Percentiles rank a stretch among this genome's conserved stretches.
Evolutionary conservation across 2,329 filamentous ascomycete species (phyloP).

Genomic region (Acephala macrosclerotiorum): DNA sequence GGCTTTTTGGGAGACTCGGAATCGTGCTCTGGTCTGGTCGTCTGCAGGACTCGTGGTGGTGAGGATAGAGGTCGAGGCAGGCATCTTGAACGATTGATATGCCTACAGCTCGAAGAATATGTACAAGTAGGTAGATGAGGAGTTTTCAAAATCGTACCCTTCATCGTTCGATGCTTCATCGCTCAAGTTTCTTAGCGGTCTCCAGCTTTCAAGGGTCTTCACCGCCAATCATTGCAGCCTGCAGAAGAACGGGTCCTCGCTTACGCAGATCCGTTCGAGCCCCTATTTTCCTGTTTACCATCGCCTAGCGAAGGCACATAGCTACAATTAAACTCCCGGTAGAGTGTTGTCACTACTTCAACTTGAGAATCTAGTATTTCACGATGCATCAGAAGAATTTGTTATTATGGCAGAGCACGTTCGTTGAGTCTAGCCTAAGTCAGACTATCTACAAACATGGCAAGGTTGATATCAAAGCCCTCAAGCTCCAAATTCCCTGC

Average conservation of each 20-base stretch:
- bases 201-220: conserved; percentile 2
- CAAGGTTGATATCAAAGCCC: conserved; percentile 5
- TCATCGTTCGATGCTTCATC: not conserved
- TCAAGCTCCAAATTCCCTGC: not conserved
- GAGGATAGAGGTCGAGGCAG: conserved; percentile 34
- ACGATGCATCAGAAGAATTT: not conserved
- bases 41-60: conserved; percentile 30
- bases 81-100: conserved; percentile 31
- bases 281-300: not conserved
- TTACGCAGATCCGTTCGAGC: conserved; percentile 1
- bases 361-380: not conserved
- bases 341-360: not conserved
- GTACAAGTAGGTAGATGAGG: not conserved
- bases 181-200: not conserved
- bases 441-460: conserved; percentile 8
- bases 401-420: conserved; percentile 3
- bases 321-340: not conserved
- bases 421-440: conserved; percentile 9
- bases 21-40: conserved; percentile 19
- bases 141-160: not conserved
- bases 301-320: not conserved
- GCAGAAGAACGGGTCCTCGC: not conserved
- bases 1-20: conserved; percentile 24
- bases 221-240: not conserved
- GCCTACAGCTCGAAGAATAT: conserved; percentile 17